A percentile compares a stretch with the other conserved stretches of the same genome.
Conservation (phyloP, 108 stramenopile genomes). For the Aurantiochytrium sp. region DNA sequence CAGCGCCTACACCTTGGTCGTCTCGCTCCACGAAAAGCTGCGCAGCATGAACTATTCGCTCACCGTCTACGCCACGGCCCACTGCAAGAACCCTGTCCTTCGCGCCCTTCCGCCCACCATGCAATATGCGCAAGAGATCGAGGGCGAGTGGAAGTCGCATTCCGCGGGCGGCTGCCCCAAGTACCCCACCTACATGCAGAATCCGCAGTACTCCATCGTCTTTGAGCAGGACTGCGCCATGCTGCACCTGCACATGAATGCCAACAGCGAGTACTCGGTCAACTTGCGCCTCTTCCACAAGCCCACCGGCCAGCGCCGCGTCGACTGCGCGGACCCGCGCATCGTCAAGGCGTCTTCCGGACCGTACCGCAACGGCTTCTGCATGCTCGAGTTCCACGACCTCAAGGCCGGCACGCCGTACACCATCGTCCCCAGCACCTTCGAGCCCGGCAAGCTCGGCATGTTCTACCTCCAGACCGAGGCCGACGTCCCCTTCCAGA, state of each 20-base stretch:
- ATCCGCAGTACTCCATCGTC: not conserved
- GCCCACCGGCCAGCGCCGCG: not conserved
- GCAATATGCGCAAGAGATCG: not conserved
- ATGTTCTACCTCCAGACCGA: not conserved
- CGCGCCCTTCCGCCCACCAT: not conserved
- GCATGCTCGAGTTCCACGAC: not conserved
- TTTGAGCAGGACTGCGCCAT: not conserved
- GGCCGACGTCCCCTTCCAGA: not conserved
- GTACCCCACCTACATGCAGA: not conserved
- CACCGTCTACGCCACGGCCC: not conserved
- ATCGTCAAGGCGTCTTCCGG: not conserved
- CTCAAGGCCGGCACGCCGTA: not conserved
- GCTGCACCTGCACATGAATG: not conserved
- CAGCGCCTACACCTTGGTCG: conserved; percentile 43
- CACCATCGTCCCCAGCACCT: conserved; percentile 1
- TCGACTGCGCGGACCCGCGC: not conserved
- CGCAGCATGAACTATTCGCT: conserved; percentile 45
- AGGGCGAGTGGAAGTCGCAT: not conserved
- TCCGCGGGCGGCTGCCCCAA: not conserved
- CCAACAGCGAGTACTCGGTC: not conserved
- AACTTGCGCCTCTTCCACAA: not conserved
- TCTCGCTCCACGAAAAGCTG: conserved; percentile 53
- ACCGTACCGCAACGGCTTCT: not conserved
- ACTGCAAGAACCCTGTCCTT: not conserved
- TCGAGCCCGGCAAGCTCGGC: not conserved